Percentiles rank a stretch among this genome's conserved stretches.
phyloP scores from a whole-genome alignment of 257 asterid genomes.

The Scutellaria minor region DNA sequence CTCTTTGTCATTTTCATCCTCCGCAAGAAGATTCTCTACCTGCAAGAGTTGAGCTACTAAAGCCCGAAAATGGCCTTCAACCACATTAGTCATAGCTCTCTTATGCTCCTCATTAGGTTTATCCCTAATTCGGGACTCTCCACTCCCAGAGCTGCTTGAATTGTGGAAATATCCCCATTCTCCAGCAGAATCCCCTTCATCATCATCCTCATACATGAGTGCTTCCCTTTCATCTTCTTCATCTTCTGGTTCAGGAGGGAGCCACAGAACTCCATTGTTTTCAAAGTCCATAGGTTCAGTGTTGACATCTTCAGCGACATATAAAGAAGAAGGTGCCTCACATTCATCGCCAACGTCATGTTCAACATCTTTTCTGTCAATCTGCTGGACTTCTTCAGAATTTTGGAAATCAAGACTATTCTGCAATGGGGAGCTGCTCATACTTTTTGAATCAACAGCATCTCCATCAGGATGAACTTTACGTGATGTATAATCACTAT shows the following conservation, averaged over 20 bases:
- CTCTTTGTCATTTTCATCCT: slow-evolving; percentile 76
- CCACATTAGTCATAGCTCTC: slow-evolving; percentile 78
- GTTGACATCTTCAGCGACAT: slow-evolving; percentile 68
- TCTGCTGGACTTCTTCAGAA: slow-evolving; percentile 64
- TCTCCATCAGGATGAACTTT: slow-evolving; percentile 73
- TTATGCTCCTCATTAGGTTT: slow-evolving; percentile 89
- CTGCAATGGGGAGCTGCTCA: slow-evolving; percentile 48
- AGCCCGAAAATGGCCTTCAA: slow-evolving; percentile 93
- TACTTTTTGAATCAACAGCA: slow-evolving; percentile 53
- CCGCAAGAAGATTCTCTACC: slow-evolving; percentile 81
- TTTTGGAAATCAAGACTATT: slow-evolving; percentile 50
- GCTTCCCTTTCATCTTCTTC: slow-evolving; percentile 88
- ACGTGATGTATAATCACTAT: slow-evolving; percentile 53
- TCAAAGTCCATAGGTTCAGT: slow-evolving; percentile 87
- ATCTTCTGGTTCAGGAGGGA: slow-evolving; percentile 99
- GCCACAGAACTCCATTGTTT: slow-evolving; percentile 89
- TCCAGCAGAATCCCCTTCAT: slow-evolving; percentile 78
- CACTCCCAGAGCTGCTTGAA: slow-evolving; percentile 84
- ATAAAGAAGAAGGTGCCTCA: slow-evolving; percentile 81
- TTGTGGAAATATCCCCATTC: slow-evolving; percentile 75
- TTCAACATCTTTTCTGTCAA: slow-evolving; percentile 48
- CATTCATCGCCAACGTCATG: slow-evolving; percentile 67
- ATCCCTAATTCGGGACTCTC: slow-evolving; percentile 78
- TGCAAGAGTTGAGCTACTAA: slow-evolving; percentile 91
- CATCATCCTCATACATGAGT: slow-evolving; percentile 68